Percentiles rank a stretch among this genome's conserved stretches.
Evolutionary conservation across 139 green algal species (phyloP).

Genomic region (Cymbomonas tetramitiformis): DNA sequence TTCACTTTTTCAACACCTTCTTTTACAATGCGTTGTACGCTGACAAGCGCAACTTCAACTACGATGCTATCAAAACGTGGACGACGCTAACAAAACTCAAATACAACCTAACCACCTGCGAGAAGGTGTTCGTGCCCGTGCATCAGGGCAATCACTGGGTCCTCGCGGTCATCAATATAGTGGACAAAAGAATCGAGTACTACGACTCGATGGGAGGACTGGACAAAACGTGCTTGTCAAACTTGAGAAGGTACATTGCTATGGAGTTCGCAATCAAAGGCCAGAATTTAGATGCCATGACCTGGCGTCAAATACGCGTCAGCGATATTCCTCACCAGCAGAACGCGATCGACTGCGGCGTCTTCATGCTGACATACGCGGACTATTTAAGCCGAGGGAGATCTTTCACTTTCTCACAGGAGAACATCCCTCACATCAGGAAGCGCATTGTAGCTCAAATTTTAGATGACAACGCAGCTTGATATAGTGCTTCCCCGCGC

Average conservation of each 20-base stretch:
- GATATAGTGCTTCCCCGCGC: no score
- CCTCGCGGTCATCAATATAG: conserved; percentile 35
- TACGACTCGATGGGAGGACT: conserved; percentile 30
- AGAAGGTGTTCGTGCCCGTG: conserved; percentile 38
- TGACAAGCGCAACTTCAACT: conserved; percentile 22
- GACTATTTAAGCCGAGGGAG: no score
- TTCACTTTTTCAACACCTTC: conserved; percentile 39
- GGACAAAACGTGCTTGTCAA: conserved; percentile 11
- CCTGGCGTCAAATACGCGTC: conserved; percentile 16
- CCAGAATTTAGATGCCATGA: conserved; percentile 20
- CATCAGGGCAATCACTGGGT: conserved; percentile 33
- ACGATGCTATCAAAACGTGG: conserved; percentile 28
- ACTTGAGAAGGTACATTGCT: conserved; percentile 25
- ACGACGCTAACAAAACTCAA: conserved; percentile 24
- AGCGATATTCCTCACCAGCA: conserved; percentile 30
- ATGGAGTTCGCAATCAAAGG: conserved; percentile 33
- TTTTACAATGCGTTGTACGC: conserved; percentile 32
- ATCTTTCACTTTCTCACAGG: no score
- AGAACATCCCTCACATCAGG: no score
- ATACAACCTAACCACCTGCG: conserved; percentile 27
- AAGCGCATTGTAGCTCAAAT: no score
- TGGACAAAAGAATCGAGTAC: conserved; percentile 21
- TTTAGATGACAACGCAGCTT: no score
- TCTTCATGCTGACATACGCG: no score
- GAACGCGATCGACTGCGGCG: conserved; percentile 27